Percentiles rank a stretch among this genome's conserved stretches.
phyloP scores from a whole-genome alignment of 768 basidiomycete species.

The Phylloporus rhodoxanthus region DNA sequence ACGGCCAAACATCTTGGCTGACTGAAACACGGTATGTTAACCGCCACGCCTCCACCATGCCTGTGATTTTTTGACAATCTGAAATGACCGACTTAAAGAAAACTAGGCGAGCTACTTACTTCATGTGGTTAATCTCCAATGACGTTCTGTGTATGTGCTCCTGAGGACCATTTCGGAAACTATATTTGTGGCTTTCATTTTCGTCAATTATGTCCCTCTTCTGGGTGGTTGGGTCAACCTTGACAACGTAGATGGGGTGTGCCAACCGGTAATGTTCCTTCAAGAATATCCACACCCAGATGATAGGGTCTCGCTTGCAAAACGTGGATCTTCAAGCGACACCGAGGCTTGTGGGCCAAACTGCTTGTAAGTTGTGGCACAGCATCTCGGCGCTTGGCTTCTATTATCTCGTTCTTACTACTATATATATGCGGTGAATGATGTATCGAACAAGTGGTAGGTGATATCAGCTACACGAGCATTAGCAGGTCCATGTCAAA shows the following conservation, averaged over 20 bases:
- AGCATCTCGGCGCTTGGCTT: conserved; percentile 85
- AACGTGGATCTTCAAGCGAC: conserved; percentile 90
- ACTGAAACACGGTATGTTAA: conserved; percentile 97
- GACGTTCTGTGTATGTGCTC: conserved; percentile 58
- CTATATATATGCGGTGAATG: conserved; percentile 91
- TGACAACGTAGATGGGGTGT: conserved; percentile 95
- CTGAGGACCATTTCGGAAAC: conserved; percentile 2
- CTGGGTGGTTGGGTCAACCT: conserved; percentile 77
- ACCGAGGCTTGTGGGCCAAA: too few species aligned
- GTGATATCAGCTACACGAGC: conserved; percentile 82
- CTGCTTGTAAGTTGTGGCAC: conserved; percentile 91
- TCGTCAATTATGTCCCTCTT: conserved; percentile 87
- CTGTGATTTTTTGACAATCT: conserved; percentile 90
- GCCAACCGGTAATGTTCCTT: conserved; percentile 84
- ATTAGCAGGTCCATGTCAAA: background rate
- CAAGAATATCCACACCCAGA: conserved; percentile 94
- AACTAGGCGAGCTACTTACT: conserved; percentile 35
- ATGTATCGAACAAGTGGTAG: conserved; percentile 96
- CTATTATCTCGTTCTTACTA: conserved; percentile 85
- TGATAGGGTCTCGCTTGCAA: conserved; percentile 95
- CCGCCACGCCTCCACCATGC: conserved; percentile 95
- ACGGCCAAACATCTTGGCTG: conserved; percentile 90
- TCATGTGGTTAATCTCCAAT: conserved; percentile 91
- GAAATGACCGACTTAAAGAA: conserved; percentile 5
- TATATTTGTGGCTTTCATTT: conserved; percentile 59